Evolutionary conservation across 139 green algal species (phyloP), one percentile per base, ranked within the genome.

Genomic region (Zygnema cylindricum): DNA sequence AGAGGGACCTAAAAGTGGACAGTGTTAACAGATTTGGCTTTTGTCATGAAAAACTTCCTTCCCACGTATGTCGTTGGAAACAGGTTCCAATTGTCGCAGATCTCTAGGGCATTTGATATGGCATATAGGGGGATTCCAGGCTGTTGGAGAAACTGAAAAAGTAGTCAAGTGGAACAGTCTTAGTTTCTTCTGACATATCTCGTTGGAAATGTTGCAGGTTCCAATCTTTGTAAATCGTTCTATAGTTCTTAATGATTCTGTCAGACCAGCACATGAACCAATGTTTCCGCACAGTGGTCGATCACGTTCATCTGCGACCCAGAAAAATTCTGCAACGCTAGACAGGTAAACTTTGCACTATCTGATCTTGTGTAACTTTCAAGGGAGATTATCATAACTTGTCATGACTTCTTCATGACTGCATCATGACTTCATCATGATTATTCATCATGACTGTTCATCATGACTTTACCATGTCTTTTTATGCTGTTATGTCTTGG

Each of bases 171-270:
- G 71, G 71, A 69, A 16, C 0, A 3, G 1, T 78, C 38, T 35
- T 35, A 16, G 69, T 35, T 33, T 55, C 43, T 55, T 87, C 81
- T 87, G 38, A 79, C 7, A 11, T 55, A 16, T 7, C 16, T 41
- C 43, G 71, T 41, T n/a, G n/a, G 38, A 79, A 42, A 16, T 85
- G 63, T n/a, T 77, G 54, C 83, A 88, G 83, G 57, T 88, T 49
- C 83, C 83, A 30, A 88, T 88, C 54, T 88, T 71, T 2, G 83
- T 88, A 69, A 43, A 42, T 7, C 79, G 81, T 36, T 78, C 69
- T n/a, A 88, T 88, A 11, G 69, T 88, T 38, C 69, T 33, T 22
- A 88, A 77, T 54, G 83, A 88, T 30, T 57, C 83, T 11, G 83
- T 88, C 42, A 73, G 83, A 35, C 39, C 82, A 49, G 83, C 81